Percentiles rank a stretch among this genome's conserved stretches.
These are phyloP conservation scores for Ophiorrhiza pumila DNA, from an alignment of 257 asterid species.

Conservation along the genomic window DNA sequence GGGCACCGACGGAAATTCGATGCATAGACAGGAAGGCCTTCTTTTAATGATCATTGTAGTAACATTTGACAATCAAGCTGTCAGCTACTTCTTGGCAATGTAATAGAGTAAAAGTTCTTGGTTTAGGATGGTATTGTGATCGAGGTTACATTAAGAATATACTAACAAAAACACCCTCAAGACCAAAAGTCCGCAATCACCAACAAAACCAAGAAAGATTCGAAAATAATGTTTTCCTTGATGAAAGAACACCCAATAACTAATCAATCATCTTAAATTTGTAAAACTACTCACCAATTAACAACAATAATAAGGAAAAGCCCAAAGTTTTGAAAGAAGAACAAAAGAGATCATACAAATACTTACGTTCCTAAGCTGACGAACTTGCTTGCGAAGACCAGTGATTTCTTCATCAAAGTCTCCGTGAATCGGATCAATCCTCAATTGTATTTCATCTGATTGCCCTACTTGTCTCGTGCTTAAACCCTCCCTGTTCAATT, in stretches of 20 bases:
- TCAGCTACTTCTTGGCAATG: neutral
- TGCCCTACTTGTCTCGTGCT: slow-evolving; percentile 67
- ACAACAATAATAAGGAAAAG: neutral
- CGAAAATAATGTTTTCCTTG: neutral
- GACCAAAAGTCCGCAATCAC: neutral
- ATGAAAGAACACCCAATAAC: neutral
- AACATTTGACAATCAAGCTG: neutral
- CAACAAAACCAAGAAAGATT: neutral
- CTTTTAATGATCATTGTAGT: neutral
- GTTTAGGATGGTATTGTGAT: no score
- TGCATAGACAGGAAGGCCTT: no score
- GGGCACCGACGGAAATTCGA: neutral
- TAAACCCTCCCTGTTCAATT: slow-evolving; percentile 54
- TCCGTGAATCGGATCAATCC: slow-evolving; percentile 73
- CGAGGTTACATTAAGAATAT: no score
- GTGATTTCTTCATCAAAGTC: slow-evolving; percentile 75
- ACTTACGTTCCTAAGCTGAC: slow-evolving; percentile 68
- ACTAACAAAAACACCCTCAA: neutral
- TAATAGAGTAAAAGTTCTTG: no score
- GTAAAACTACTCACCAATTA: neutral
- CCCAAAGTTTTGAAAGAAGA: no score
- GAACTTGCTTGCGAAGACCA: slow-evolving; percentile 88
- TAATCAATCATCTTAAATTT: neutral
- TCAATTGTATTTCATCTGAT: slow-evolving; percentile 77
- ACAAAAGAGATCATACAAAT: neutral